phyloP scores from a whole-genome alignment of 345 rosid species.

The Moringa oleifera region DNA sequence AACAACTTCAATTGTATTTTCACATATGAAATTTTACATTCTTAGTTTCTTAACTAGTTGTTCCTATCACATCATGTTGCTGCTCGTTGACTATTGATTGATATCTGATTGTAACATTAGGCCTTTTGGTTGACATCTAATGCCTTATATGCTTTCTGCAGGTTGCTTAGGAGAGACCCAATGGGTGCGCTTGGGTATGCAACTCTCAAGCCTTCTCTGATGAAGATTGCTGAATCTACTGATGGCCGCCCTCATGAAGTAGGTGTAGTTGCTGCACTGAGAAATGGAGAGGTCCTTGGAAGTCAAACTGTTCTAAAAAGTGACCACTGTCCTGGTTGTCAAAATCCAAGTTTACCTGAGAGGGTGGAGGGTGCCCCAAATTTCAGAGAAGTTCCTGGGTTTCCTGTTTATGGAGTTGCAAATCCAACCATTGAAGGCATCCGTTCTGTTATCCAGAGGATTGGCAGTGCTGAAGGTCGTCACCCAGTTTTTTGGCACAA shows the following conservation, averaged over 20 bases:
- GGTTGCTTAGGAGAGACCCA: conserved; percentile 95
- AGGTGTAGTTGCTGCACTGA: conserved; percentile 82
- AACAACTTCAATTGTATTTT: background rate
- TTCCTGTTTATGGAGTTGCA: conserved; percentile 99
- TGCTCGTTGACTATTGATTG: background rate
- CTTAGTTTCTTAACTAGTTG: background rate
- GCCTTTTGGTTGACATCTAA: no score
- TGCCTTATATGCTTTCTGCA: conserved; percentile 20
- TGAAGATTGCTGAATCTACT: conserved; percentile 70
- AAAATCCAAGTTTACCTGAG: conserved; percentile 66
- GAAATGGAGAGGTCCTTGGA: conserved; percentile 94
- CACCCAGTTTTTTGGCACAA: conserved; percentile 93
- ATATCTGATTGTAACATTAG: background rate
- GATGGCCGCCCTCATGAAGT: conserved; percentile 89
- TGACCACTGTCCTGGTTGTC: conserved; percentile 98
- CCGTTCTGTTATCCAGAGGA: conserved; percentile 72
- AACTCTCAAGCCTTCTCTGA: conserved; percentile 56
- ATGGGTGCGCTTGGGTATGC: conserved; percentile 97
- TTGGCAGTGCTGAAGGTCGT: conserved; percentile 76
- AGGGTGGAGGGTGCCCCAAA: conserved; percentile 98
- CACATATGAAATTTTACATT: no score
- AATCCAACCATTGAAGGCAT: conserved; percentile 95
- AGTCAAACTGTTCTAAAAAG: conserved; percentile 97
- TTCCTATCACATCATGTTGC: background rate
- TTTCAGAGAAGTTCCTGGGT: conserved; percentile 94